phyloP scores from a whole-genome alignment of 192 early-diverging fungal species.

The Chytriomyces sp. region DNA sequence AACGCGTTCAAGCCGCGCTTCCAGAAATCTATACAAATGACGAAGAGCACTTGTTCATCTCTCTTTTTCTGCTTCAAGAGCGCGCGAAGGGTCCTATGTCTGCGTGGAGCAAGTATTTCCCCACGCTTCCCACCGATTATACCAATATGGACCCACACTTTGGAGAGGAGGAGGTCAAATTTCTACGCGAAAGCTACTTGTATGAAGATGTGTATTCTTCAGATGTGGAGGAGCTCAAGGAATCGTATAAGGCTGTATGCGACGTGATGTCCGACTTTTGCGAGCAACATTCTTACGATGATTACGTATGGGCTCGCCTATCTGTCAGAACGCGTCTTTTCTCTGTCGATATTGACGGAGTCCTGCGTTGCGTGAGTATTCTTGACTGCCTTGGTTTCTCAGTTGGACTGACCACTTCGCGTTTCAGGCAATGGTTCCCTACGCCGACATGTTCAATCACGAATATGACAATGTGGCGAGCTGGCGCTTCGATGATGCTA shows the following conservation, averaged over 20 bases:
- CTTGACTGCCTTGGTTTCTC: neutral
- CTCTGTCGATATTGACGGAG: neutral
- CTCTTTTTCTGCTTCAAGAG: neutral
- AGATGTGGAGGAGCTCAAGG: neutral
- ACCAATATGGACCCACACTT: neutral
- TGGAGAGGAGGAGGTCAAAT: neutral
- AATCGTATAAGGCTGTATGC: neutral
- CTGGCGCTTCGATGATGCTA: slow-evolving; percentile 1
- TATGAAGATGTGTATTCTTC: neutral
- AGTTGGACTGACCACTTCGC: neutral
- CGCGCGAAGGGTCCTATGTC: neutral
- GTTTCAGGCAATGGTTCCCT: neutral
- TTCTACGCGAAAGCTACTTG: neutral
- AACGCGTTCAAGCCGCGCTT: neutral
- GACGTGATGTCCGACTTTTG: neutral
- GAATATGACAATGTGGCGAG: neutral
- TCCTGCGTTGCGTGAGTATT: neutral
- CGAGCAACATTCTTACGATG: neutral
- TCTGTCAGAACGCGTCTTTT: neutral
- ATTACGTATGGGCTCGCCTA: neutral
- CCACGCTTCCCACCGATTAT: neutral
- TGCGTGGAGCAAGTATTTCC: neutral
- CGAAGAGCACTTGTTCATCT: neutral
- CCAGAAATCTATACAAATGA: neutral
- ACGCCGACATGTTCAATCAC: neutral